These are phyloP conservation scores for Globisporangium mamillatum DNA, from an alignment of 352 stramenopile species.

Conservation along the genomic window DNA sequence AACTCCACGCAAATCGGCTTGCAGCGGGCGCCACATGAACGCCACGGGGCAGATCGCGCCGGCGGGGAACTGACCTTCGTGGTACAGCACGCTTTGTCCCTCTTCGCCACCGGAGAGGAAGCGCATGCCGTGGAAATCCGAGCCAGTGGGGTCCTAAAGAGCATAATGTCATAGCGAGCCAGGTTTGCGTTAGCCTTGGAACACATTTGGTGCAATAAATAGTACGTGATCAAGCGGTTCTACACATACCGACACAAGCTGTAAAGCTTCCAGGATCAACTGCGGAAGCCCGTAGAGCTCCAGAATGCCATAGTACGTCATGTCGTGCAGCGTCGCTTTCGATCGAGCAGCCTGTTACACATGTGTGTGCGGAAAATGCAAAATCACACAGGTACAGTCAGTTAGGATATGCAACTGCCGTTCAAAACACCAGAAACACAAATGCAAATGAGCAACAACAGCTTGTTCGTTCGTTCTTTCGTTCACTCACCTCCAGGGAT, in stretches of 20 bases:
- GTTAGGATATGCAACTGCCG: background rate
- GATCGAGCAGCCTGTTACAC: conserved; percentile 35
- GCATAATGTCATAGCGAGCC: background rate
- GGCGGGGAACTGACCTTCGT: conserved; percentile 47
- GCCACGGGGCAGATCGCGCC: conserved; percentile 67
- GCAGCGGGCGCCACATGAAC: conserved; percentile 71
- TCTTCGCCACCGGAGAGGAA: conserved; percentile 56
- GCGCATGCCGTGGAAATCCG: conserved; percentile 51
- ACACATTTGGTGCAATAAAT: background rate
- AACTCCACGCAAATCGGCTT: conserved; percentile 23
- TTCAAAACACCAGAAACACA: background rate
- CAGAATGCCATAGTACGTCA: conserved; percentile 63
- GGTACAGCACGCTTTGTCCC: conserved; percentile 52
- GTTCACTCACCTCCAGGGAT: conserved; percentile 25
- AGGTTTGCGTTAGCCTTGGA: background rate
- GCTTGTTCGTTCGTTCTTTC: background rate
- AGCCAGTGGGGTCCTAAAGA: conserved; percentile 48
- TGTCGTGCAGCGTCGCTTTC: conserved; percentile 54
- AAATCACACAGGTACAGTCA: background rate
- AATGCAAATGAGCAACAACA: conserved; percentile 4
- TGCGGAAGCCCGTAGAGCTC: conserved; percentile 61
- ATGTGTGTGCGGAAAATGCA: background rate
- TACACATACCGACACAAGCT: conserved; percentile 42
- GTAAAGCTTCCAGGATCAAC: conserved; percentile 54
- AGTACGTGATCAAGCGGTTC: background rate